Evolutionary conservation across 768 basidiomycete genomes (phyloP).

Genomic region (Suillus fuscotomentosus): DNA sequence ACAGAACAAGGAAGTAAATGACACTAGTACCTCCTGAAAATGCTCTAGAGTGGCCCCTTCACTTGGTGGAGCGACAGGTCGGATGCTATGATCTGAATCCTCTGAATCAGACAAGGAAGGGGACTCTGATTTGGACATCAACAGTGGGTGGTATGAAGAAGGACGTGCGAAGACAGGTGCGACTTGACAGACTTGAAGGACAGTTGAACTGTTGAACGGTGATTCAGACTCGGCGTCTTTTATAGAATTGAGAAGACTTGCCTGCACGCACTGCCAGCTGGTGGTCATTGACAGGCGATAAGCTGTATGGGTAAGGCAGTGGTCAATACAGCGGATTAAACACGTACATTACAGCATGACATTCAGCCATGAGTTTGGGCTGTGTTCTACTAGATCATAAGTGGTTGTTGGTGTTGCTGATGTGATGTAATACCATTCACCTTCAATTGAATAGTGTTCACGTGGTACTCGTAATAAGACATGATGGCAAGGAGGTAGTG

Average conservation of each 20-base stretch:
- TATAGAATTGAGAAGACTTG: too few relatives aligned
- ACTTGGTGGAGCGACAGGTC: background rate
- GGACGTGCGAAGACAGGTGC: background rate
- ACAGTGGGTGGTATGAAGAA: background rate
- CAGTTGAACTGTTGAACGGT: background rate
- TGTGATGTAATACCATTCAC: background rate
- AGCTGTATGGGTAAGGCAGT: background rate
- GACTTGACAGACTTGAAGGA: background rate
- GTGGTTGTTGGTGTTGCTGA: background rate
- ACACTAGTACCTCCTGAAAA: background rate
- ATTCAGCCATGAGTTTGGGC: background rate
- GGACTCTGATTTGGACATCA: background rate
- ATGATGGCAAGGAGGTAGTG: background rate
- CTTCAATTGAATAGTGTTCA: background rate
- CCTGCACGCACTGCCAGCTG: too few relatives aligned
- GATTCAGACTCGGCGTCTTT: background rate
- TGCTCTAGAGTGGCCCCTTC: background rate
- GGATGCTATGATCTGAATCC: background rate
- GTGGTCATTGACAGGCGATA: too few relatives aligned
- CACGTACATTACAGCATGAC: background rate
- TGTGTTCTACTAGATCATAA: background rate
- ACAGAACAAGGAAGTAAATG: background rate
- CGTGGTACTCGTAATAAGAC: background rate
- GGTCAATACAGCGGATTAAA: background rate
- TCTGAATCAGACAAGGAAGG: background rate